Evolutionary conservation across 176 grass and related monocot species (phyloP), one percentile per base, ranked within the genome.

Genomic region (Cocos nucifera): DNA sequence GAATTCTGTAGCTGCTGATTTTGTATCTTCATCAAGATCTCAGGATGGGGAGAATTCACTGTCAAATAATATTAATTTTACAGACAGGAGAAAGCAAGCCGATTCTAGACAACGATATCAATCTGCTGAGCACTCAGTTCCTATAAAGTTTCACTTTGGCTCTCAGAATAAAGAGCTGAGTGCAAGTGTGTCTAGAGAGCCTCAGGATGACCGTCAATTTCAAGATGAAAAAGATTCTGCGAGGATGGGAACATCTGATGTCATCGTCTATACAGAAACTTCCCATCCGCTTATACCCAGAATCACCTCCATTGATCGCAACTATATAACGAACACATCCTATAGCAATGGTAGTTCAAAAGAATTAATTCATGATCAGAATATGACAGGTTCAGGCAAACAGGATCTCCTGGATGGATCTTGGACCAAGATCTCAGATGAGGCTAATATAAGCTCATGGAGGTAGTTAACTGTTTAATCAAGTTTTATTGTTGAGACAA

Each of bases 1-100:
- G 24, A 79, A 79, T 17, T 49, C 69, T 57, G 62, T 19, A 71
- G 56, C 19, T 48, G 18, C 59, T 52, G 67, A 79, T 35, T 23
- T 55, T 59, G 44, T 69, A 53, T 89, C 67, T 58, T 57, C 75
- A 27, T 63, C 72, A 22, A 32, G 58, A 9, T 27, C 63, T 19
- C 68, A 73, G 54, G 82, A 79, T 70, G 59, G 56, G 49, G 81
- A 78, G 23, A 72, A 61, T 63, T 44, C 75, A 78, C 64, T 58
- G 66, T 76, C 78, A 15, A 70, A 64, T 32, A 75, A 63, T 39
- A 53, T 27, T 58, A 78, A 85, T 70, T 22, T 62, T n/a, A n/a
- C 25, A 59, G 77, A 71, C 58, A 72, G 18, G 17, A 72, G 51
- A 69, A 64, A 57, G 66, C 74, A 79, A 61, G 20, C 78, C 22